A percentile compares a stretch with the other conserved stretches of the same genome.
Conservation (phyloP, 2,329 filamentous ascomycete species). For the Cytospora piceicola region DNA sequence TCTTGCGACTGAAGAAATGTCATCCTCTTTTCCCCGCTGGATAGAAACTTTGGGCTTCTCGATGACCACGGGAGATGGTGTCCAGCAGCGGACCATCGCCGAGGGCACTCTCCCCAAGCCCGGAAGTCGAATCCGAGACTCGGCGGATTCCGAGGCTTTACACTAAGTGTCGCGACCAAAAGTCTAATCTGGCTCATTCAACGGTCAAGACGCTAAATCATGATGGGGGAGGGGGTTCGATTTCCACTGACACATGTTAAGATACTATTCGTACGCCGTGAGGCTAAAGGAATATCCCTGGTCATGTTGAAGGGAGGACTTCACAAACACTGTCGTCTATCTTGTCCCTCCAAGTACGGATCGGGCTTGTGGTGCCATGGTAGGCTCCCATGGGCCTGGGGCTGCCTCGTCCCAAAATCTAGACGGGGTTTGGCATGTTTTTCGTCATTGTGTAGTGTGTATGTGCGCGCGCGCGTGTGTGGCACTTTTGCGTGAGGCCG, state of each 20-base stretch:
- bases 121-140: neutral
- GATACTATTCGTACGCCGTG: slow-evolving; percentile 12
- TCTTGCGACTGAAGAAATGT: neutral
- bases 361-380: neutral
- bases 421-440: neutral
- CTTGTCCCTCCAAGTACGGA: slow-evolving; percentile 1
- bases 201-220: slow-evolving; percentile 13
- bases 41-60: neutral
- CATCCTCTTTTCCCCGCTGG: neutral
- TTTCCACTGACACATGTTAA: slow-evolving; percentile 23
- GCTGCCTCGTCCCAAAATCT: neutral
- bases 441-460: neutral
- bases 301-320: neutral
- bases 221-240: slow-evolving; percentile 13
- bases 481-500: neutral
- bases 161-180: slow-evolving; percentile 6
- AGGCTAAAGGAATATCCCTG: slow-evolving; percentile 10
- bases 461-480: neutral
- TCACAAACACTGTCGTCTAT: neutral
- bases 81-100: neutral
- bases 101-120: neutral
- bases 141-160: slow-evolving; percentile 21
- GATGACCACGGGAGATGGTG: neutral
- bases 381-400: neutral
- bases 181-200: slow-evolving; percentile 11